Percentiles rank a stretch among this genome's conserved stretches.
These are phyloP conservation scores for Carpinus viminea DNA, from an alignment of 306 rosid species.

Conservation along the genomic window DNA sequence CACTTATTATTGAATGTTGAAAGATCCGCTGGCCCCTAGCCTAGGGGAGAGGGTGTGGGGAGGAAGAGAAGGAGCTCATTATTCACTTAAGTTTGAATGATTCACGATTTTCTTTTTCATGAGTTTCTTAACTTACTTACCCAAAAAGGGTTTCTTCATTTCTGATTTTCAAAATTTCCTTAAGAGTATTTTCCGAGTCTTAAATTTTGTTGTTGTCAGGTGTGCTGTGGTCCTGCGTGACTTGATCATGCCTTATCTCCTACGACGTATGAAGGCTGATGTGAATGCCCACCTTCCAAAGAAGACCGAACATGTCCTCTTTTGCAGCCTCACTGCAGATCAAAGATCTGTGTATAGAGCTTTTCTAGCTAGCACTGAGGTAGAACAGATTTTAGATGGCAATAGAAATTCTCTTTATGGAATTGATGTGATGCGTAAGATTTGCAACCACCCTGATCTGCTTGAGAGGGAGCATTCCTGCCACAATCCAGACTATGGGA, in stretches of 20 bases:
- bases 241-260: conserved; percentile 96
- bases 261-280: conserved; percentile 95
- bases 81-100: background rate
- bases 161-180: background rate
- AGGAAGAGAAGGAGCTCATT: background rate
- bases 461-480: conserved; percentile 93
- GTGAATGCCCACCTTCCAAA: conserved; percentile 93
- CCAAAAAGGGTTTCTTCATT: background rate
- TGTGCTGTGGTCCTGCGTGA: conserved; percentile 98
- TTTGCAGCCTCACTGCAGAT: conserved; percentile 87
- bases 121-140: background rate
- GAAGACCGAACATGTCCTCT: conserved; percentile 96
- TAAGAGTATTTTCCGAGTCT: conserved; percentile 19
- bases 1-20: background rate
- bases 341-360: conserved; percentile 92
- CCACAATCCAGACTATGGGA: conserved; percentile 87
- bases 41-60: background rate
- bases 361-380: conserved; percentile 97
- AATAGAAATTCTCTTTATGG: conserved; percentile 83
- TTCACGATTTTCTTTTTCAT: background rate
- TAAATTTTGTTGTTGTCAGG: conserved; percentile 47
- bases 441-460: conserved; percentile 98
- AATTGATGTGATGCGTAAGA: conserved; percentile 94
- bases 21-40: background rate
- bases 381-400: conserved; percentile 89